Evolutionary conservation across 257 asterid species (phyloP), one percentile per base, ranked within the genome.

Genomic region (Eucommia ulmoides): DNA sequence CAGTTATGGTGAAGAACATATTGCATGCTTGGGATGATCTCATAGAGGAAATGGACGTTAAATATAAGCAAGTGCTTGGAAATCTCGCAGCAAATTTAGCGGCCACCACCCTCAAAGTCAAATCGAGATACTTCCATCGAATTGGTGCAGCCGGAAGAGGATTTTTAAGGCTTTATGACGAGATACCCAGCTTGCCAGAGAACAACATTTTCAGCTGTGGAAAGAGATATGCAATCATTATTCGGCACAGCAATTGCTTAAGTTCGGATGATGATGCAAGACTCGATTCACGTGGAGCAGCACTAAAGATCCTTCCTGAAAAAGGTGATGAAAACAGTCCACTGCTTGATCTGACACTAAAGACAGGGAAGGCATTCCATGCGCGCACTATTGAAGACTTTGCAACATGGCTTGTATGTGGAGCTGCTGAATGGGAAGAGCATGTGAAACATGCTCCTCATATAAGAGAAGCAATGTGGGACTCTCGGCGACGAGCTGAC

Each of bases 241-340:
- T 81, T 19, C 77, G 87, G 51, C 87, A 81, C 41, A 81, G 87
- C 35, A 81, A 78, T 48, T 78, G 84, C 53, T 68, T 78, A 29
- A 81, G 87, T 74, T 70, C 83, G 3, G 87, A 81, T 45, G 87
- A 81, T 26, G 87, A 81, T 54, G 87, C 84, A 33, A 64, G 93
- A 1, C 63, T 68, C 2, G 87, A 81, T 46, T 84, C 82, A 8
- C 76, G 87, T 19, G 93, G 87, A 1, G 82, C 82, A 23, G 87
- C 87, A 15, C 46, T 81, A 54, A 67, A 78, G 60, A 75, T 81
- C 55, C 55, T 74, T 10, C 55, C 86, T 14, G 20, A 55, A 41
- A 59, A 33, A 52, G 19, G 26, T 8, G 53, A 66, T 20, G 65
- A 65, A 23, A 44, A 41, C 7, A 49, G 55, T 9, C 69, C 84